Base-by-base conservation (phyloP, 2,329 filamentous ascomycete genomes). In the Davidsoniella virescens region DNA sequence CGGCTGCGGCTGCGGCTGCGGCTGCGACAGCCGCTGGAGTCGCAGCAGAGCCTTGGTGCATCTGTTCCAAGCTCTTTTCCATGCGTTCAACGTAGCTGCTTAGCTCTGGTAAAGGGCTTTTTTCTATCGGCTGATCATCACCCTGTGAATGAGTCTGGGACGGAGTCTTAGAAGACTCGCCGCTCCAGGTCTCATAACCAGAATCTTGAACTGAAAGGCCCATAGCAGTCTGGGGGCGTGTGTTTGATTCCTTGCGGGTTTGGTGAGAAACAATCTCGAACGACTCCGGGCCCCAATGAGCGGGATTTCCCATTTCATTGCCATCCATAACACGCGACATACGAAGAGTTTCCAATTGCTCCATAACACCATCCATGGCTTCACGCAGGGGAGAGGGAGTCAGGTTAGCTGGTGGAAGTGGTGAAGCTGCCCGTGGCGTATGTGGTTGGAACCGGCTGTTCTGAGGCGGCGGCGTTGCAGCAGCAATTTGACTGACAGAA, bases 331-430 rank as follows among this genome's bases (percentile, higher is more conserved):
- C 67, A 51, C 73, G 72, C 40, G 75, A 69, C 57, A 81, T 70
- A 29, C 53, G 82, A 70, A 98, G 85, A 54, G 88, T 87, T 60
- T 94, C 82, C 41, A 98, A 66, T 51, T 92, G 93, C 56, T 92
- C 87, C 78, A 96, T 95, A 3, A 98, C 88, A 63, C 93, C 90
- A 60, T 96, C 90, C 87, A 98, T 98, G 1, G 92, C 92, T 63
- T 88, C 87, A 53, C 92, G 76, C 2, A 98, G 68, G 0, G 92
- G 92, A 2, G 92, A 96, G 1, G 92, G 92, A 0, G 92, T 98
- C 62, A 85, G 69, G 1, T 78, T 79, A 4, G 86, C 87, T 3
- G 78, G 78, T 2, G 80, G 81, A 36, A 69, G 71, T 0, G 82
- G 81, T 1, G 84, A 85, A 5, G 70, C 70, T 55, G 64, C 71